phyloP scores from a whole-genome alignment of 2,329 filamentous ascomycete genomes.

The Daldinia sp. region DNA sequence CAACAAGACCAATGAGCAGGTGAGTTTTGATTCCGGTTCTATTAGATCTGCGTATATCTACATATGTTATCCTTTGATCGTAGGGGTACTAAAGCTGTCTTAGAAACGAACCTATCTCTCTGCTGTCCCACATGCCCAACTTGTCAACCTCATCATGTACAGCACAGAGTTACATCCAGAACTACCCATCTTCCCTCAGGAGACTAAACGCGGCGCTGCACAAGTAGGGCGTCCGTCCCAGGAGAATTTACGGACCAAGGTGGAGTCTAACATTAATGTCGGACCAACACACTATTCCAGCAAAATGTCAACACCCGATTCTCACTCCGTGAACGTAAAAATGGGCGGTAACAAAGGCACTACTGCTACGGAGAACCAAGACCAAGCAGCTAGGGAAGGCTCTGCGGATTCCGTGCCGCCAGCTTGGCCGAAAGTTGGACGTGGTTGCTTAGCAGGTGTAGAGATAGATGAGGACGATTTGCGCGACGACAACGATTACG shows the following conservation, averaged over 20 bases:
- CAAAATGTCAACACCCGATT: conserved; percentile 30
- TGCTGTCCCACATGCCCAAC: conserved; percentile 64
- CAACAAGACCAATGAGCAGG: conserved; percentile 51
- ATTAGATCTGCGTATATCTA: background rate
- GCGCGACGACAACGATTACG: conserved; percentile 46
- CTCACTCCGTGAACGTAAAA: conserved; percentile 20
- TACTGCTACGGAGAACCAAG: background rate
- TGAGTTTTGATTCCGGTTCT: conserved; percentile 35
- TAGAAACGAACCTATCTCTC: conserved; percentile 71
- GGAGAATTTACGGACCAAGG: conserved; percentile 19
- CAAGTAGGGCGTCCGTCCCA: conserved; percentile 20
- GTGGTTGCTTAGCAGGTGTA: conserved; percentile 43
- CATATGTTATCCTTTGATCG: background rate
- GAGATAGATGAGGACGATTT: conserved; percentile 45
- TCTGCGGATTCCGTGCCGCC: conserved; percentile 45
- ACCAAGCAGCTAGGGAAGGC: conserved; percentile 38
- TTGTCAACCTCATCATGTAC: conserved; percentile 71
- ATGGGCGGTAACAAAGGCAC: background rate
- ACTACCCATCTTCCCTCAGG: conserved; percentile 68
- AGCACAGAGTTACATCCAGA: conserved; percentile 69
- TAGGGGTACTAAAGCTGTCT: conserved; percentile 23
- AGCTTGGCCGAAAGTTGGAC: conserved; percentile 45
- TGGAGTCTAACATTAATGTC: conserved; percentile 21
- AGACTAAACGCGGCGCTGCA: conserved; percentile 38
- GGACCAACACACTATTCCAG: conserved; percentile 27